Base-by-base conservation (phyloP, 352 stramenopile species). In the Globisporangium nagaii region DNA sequence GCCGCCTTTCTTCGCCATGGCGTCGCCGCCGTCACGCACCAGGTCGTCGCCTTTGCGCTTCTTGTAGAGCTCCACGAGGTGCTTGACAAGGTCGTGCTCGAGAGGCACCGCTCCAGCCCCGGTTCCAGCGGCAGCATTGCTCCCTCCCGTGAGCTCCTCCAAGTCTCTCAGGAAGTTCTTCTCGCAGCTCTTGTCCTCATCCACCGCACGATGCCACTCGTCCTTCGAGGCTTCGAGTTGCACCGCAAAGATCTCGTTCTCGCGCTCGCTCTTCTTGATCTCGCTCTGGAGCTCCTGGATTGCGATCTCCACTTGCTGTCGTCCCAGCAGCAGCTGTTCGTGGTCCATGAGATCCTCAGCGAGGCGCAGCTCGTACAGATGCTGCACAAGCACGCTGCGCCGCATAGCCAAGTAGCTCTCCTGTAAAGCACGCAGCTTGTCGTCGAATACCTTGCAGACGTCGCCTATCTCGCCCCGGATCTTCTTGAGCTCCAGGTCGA, bases 401-500 rank as follows among this genome's bases (percentile, higher is more conserved):
- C 74, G 68, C 41, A 89, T 75, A 2, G 56, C 53, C 41, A 83
- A 55, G 52, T 90, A 93, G 10, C 67, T 56, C n/a, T 88, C 63
- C 12, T 70, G 66, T 25, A 96, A 48, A 6, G 54, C 65, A 9
- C 73, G 66, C 3, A 98, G 56, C 48, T 83, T 86, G 19, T 97
- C 86, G 61, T 97, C 90, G 46, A 97, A 97, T 0, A 50, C 68
- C 25, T 71, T 70, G 50, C 84, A 84, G 34, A 96, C 61, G 28
- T 97, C 89, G 9, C 54, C 36, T n/a, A 97, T 84, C 50, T 97
- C 88, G 12, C 67, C 68, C 31, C 72, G 62, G 34, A 88, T 73
- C 53, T 93, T 95, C 46, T 93, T 92, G 34, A 97, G 70, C 58
- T 97, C 88, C 28, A 94, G 70, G 60, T 96, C 83, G 11, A 97